phyloP scores from a whole-genome alignment of 176 grass and related monocot genomes.

The Ensete ventricosum region DNA sequence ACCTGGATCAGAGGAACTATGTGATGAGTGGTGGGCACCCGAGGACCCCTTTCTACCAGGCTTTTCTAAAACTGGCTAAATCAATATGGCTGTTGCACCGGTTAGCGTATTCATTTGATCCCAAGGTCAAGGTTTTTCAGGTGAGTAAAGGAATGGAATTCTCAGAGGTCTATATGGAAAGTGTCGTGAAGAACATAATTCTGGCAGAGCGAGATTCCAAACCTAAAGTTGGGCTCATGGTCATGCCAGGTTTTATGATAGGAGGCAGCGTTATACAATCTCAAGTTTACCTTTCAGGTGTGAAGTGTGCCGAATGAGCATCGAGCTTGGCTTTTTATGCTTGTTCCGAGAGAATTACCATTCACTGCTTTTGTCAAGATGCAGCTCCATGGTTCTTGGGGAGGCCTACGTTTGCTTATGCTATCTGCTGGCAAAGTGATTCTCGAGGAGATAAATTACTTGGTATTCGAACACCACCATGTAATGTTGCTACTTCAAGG shows the following conservation, averaged over 20 bases:
- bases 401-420: no score
- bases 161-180: constrained; percentile 84
- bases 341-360: no score
- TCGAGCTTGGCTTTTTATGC: background rate
- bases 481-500: no score
- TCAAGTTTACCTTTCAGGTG: constrained; percentile 62
- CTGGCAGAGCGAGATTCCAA: constrained; percentile 36
- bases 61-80: constrained; percentile 78
- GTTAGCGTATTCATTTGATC: constrained; percentile 61
- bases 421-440: no score
- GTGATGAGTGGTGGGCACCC: constrained; percentile 84
- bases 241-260: constrained; percentile 90
- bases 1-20: constrained; percentile 85
- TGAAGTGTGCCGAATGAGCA: constrained; percentile 48
- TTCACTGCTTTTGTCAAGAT: no score
- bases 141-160: constrained; percentile 57
- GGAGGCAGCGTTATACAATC: constrained; percentile 53
- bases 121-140: constrained; percentile 64
- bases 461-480: no score
- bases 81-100: constrained; percentile 85
- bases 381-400: no score
- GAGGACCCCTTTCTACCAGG: constrained; percentile 89
- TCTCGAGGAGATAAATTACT: no score
- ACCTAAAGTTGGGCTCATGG: constrained; percentile 77
- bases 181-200: constrained; percentile 58